Evolutionary conservation across 1,139 yeast genomes (phyloP), one percentile per base, ranked within the genome.

Genomic region (Candida tunisiensis): DNA sequence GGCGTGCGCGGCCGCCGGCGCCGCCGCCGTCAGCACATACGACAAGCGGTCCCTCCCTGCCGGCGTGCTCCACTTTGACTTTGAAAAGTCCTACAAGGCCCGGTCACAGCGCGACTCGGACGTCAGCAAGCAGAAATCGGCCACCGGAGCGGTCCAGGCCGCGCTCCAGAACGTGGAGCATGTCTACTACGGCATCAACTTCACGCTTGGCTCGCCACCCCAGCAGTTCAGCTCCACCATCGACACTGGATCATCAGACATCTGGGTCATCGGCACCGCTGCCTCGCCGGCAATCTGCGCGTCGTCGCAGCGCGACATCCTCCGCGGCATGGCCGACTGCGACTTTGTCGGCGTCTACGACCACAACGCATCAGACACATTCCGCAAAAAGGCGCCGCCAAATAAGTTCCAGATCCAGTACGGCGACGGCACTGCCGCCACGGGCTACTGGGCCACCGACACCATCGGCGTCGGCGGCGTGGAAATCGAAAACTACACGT

Each of bases 171-270:
- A n/a, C n/a, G n/a, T n/a, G n/a, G n/a, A n/a, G n/a, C n/a, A n/a
- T n/a, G n/a, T n/a, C n/a, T 40, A 33, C 33, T 50, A 48, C 29
- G 39, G 44, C 9, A 40, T 49, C 14, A 47, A 52, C 14, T 40
- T 24, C 16, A 19, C 24, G 14, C 21, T 34, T 11, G 37, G 37
- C 15, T 33, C 34, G 9, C 36, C 36, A 6, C 19, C 27, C 3
- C 37, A 34, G 22, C 20, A 21, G 4, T 8, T 31, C 9, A 39
- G 40, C 16, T 57, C 60, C 15, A 42, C 60, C 24, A 39, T 62
- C 15, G 68, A 62, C 36, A 62, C 68, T 3, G 66, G 65, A 6
- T 56, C 64, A 8, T 43, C 60, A 19, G 66, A 60, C 35, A 39
- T 60, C 30, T 61, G 67, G 67, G 48, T 61, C 21, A 16, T 17